phyloP scores from a whole-genome alignment of 2,329 filamentous ascomycete genomes.

The Aspergillus fumigatus region DNA sequence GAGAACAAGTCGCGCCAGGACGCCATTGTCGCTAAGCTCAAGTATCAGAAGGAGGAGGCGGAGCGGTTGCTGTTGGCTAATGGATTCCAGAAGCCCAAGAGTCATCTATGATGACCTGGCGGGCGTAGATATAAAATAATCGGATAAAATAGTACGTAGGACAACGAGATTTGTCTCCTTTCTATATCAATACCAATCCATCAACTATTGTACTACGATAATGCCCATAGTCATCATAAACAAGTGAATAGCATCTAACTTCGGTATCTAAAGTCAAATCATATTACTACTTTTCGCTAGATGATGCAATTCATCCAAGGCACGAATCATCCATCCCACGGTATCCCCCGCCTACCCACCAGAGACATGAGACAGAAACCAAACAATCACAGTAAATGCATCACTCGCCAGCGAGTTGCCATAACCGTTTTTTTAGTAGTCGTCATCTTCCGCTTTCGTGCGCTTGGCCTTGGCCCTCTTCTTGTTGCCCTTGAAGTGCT shows the following conservation, averaged over 20 bases:
- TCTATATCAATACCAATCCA: neutral
- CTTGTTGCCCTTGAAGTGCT: conserved; percentile 59
- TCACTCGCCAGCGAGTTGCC: conserved; percentile 20
- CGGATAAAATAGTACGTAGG: neutral
- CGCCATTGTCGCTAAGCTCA: conserved; percentile 38
- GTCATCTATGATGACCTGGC: conserved; percentile 24
- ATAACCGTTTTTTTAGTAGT: conserved; percentile 22
- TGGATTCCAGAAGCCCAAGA: conserved; percentile 33
- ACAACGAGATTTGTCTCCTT: neutral
- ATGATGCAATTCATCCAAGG: neutral
- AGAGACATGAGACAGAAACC: neutral
- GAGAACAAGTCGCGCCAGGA: conserved; percentile 49
- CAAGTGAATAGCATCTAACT: neutral
- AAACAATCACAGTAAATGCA: conserved; percentile 5
- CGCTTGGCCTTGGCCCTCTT: conserved; percentile 30
- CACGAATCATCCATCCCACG: neutral
- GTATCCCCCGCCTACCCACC: neutral
- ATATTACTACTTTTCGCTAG: neutral
- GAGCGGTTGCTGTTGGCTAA: conserved; percentile 34
- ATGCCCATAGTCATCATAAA: too few species aligned
- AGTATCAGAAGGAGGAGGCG: conserved; percentile 38
- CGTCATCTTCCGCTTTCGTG: conserved; percentile 26
- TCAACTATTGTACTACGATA: neutral
- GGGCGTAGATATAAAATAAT: neutral
- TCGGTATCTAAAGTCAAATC: neutral